phyloP scores from a whole-genome alignment of 2,329 filamentous ascomycete species.

The Zasmidium citrigriseum region DNA sequence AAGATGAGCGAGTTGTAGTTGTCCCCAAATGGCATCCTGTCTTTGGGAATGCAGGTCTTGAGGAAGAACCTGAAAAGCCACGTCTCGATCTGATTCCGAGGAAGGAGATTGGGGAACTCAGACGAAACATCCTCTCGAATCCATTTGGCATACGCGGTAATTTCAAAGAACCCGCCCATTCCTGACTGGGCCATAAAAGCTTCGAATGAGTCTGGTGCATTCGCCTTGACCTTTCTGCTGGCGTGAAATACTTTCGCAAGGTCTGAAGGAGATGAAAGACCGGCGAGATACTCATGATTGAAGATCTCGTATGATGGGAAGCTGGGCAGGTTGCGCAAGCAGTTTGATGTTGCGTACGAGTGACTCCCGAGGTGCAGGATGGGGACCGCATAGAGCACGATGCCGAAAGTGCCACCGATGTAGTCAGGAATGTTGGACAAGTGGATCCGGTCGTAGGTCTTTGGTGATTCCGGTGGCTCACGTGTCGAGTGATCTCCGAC shows the following conservation, averaged over 20 bases:
- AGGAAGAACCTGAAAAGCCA: conserved; percentile 16
- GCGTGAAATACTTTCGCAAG: conserved; percentile 10
- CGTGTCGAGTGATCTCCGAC: background rate
- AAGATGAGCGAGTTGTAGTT: conserved; percentile 11
- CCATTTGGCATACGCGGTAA: conserved; percentile 8
- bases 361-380: conserved; percentile 3
- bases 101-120: conserved; percentile 1
- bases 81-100: background rate
- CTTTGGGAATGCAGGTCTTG: conserved; percentile 15
- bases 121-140: background rate
- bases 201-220: background rate
- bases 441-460: conserved; percentile 15
- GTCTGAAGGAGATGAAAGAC: conserved; percentile 2
- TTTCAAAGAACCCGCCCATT: too few relatives aligned
- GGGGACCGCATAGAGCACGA: conserved; percentile 9
- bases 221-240: background rate
- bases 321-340: conserved; percentile 11
- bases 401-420: conserved; percentile 9
- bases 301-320: conserved; percentile 4
- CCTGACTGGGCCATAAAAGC: too few relatives aligned
- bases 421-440: conserved; percentile 18
- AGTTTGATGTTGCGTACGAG: conserved; percentile 7
- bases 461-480: conserved; percentile 2
- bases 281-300: conserved; percentile 11
- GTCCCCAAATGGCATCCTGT: background rate